phyloP scores from a whole-genome alignment of 495 filamentous ascomycete species.

The Trichoderma orchidacearum region DNA sequence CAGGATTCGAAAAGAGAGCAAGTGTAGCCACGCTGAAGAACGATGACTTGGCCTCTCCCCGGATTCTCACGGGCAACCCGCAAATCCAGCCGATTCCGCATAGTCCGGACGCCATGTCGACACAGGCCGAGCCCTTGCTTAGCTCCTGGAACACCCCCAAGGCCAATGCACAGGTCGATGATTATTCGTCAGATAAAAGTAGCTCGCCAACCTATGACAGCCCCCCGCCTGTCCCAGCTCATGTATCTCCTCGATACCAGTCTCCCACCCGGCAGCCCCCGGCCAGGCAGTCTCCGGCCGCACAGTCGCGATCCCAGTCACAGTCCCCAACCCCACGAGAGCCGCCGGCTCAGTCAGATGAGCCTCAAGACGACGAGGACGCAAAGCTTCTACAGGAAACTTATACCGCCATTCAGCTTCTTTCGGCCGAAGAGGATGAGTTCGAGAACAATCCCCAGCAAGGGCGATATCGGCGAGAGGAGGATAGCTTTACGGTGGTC shows the following conservation, averaged over 20 bases:
- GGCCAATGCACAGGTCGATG: conserved; percentile 27
- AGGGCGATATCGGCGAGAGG: conserved; percentile 2
- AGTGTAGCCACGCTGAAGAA: conserved; percentile 29
- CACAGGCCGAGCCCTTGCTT: conserved; percentile 42
- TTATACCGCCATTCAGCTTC: conserved; percentile 34
- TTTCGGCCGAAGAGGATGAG: conserved; percentile 11
- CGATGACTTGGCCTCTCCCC: conserved; percentile 16
- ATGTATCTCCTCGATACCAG: conserved; percentile 11
- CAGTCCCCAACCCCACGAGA: background rate
- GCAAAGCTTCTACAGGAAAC: conserved; percentile 52
- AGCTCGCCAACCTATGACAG: background rate
- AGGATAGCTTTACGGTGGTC: background rate
- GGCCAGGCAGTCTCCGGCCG: background rate
- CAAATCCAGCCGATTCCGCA: conserved; percentile 22
- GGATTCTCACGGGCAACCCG: conserved; percentile 22
- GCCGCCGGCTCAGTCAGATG: background rate
- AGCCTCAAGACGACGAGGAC: conserved; percentile 46
- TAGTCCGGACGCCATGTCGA: conserved; percentile 41
- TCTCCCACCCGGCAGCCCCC: background rate
- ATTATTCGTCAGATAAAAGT: background rate
- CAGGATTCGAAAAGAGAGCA: conserved; percentile 41
- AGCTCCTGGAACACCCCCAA: conserved; percentile 57
- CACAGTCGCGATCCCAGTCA: background rate
- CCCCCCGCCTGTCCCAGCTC: conserved; percentile 20
- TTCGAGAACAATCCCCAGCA: background rate